Evolutionary conservation across 2,329 filamentous ascomycete species (phyloP).

Genomic region (Cytospora mali): DNA sequence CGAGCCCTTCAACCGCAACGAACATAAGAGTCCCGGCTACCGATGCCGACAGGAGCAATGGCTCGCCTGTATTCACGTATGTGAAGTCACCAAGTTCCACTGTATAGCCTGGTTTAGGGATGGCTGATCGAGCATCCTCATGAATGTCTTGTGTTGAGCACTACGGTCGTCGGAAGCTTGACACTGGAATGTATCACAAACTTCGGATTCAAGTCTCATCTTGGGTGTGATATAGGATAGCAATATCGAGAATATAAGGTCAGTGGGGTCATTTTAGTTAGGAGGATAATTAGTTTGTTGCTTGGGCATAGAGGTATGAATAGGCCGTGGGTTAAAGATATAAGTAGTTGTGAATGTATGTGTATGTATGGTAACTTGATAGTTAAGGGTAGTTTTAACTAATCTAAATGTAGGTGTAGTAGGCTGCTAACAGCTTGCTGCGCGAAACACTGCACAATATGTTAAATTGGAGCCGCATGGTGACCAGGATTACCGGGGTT

Average conservation of each 20-base stretch:
- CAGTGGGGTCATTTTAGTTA: neutral
- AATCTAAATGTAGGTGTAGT: too few species aligned
- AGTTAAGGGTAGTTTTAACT: too few species aligned
- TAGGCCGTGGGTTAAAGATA: neutral
- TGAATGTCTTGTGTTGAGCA: neutral
- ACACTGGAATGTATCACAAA: neutral
- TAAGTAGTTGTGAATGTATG: neutral
- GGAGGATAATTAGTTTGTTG: neutral
- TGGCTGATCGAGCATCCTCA: neutral
- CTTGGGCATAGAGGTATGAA: neutral
- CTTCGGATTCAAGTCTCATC: neutral
- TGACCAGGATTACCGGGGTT: neutral
- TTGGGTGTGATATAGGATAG: neutral
- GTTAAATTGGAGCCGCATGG: too few species aligned
- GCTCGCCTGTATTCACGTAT: neutral
- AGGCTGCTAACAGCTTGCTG: too few species aligned
- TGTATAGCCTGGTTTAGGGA: neutral
- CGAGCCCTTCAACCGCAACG: neutral
- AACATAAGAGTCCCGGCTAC: neutral
- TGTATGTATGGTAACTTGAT: too few species aligned
- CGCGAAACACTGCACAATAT: too few species aligned
- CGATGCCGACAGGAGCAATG: too few species aligned
- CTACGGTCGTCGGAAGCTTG: neutral
- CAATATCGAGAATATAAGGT: neutral
- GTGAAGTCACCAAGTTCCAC: neutral